phyloP scores from a whole-genome alignment of 805 yeast genomes.

The Saturnispora galanensis region DNA sequence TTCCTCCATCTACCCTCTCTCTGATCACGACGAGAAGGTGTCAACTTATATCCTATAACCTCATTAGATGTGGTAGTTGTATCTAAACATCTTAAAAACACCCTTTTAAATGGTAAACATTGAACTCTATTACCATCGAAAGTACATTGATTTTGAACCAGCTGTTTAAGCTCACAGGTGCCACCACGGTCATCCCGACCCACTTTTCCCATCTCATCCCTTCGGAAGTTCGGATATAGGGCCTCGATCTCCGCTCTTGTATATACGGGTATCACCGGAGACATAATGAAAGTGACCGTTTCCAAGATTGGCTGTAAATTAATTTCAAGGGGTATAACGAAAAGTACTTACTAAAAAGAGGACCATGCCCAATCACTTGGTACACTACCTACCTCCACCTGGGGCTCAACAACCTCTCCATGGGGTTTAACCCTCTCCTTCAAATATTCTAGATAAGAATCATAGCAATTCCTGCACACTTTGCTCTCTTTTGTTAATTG shows the following conservation, averaged over 20 bases:
- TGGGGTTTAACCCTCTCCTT: constrained; percentile 20
- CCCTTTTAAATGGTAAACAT: constrained; percentile 40
- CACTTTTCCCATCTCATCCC: background rate
- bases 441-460: constrained; percentile 20
- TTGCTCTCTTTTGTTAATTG: constrained; percentile 17
- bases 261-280: constrained; percentile 41
- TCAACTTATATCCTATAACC: constrained; percentile 23
- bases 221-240: constrained; percentile 16
- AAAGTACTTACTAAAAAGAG: background rate
- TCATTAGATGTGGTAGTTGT: constrained; percentile 16
- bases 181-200: constrained; percentile 5
- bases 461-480: constrained; percentile 22
- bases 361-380: constrained; percentile 9
- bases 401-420: constrained; percentile 6
- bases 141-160: constrained; percentile 40
- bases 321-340: too few species aligned
- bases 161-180: constrained; percentile 26
- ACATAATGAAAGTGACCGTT: constrained; percentile 25
- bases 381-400: background rate
- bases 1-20: constrained; percentile 13
- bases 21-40: constrained; percentile 15
- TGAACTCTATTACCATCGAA: constrained; percentile 32
- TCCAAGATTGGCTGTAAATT: too few species aligned
- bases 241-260: constrained; percentile 28
- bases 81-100: constrained; percentile 35